These are phyloP conservation scores for Liquidambar formosana DNA, from an alignment of 164 flowering plant genomes.

Conservation along the genomic window DNA sequence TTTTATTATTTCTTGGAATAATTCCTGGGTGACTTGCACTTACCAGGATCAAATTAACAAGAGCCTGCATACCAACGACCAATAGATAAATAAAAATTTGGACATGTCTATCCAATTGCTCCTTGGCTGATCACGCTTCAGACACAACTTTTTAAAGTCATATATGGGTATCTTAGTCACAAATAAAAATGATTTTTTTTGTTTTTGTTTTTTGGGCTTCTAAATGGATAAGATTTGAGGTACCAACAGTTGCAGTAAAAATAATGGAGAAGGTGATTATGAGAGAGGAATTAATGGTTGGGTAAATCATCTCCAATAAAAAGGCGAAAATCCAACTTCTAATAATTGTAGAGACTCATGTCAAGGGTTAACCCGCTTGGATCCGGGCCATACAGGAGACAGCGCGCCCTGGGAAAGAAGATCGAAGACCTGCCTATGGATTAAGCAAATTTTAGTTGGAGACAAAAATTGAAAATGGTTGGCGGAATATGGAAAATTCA, in stretches of 20 bases:
- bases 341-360: constrained; percentile 33
- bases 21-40: constrained; percentile 54
- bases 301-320: constrained; percentile 24
- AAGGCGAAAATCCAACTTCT: constrained; percentile 46
- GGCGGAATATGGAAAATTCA: neutral
- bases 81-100: neutral
- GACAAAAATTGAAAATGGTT: neutral
- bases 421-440: constrained; percentile 45
- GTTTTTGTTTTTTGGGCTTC: no score
- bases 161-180: no score
- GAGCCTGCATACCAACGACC: constrained; percentile 32
- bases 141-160: neutral
- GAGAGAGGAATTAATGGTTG: constrained; percentile 24
- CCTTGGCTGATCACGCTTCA: no score
- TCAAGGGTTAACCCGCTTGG: constrained; percentile 48
- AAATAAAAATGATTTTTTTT: no score
- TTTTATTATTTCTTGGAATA: constrained; percentile 35
- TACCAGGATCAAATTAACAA: constrained; percentile 43
- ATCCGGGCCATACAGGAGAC: constrained; percentile 54
- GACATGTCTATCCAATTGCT: no score
- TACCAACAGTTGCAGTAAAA: constrained; percentile 37
- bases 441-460: no score
- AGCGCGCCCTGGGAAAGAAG: constrained; percentile 50
- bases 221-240: neutral
- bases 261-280: constrained; percentile 21